phyloP scores from a whole-genome alignment of 2,329 filamentous ascomycete genomes.

The Fusarium transvaalense region DNA sequence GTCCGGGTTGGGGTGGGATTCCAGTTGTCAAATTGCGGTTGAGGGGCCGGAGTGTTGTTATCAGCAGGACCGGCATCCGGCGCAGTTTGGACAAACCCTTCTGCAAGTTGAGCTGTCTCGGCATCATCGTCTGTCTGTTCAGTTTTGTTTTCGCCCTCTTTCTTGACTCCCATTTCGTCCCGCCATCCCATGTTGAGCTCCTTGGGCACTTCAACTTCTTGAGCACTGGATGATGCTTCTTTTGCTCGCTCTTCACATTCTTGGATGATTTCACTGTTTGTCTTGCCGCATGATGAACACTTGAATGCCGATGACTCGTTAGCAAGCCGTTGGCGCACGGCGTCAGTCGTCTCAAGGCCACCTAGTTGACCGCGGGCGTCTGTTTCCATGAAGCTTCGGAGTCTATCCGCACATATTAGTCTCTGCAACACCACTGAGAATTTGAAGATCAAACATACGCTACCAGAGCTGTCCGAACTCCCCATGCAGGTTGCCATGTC shows the following conservation, averaged over 20 bases:
- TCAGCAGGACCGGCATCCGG: slow-evolving; percentile 15
- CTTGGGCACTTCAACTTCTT: slow-evolving; percentile 64
- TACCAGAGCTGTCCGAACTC: slow-evolving; percentile 87
- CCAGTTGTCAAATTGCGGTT: slow-evolving; percentile 13
- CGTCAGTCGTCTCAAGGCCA: slow-evolving; percentile 81
- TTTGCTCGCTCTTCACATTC: slow-evolving; percentile 74
- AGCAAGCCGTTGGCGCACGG: slow-evolving; percentile 77
- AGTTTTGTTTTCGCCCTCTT: slow-evolving; percentile 16
- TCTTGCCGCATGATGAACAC: slow-evolving; percentile 77
- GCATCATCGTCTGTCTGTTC: slow-evolving; percentile 50
- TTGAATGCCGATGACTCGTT: slow-evolving; percentile 72
- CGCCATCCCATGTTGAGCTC: slow-evolving; percentile 77
- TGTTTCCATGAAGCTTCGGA: slow-evolving; percentile 93
- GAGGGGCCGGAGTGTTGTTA: slow-evolving; percentile 6
- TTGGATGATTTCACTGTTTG: slow-evolving; percentile 78
- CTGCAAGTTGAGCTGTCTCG: slow-evolving; percentile 65
- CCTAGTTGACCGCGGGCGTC: slow-evolving; percentile 90
- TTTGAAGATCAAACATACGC: slow-evolving; percentile 58
- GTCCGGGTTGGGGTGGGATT: slow-evolving; percentile 38
- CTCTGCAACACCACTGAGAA: accelerated
- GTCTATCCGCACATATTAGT: slow-evolving; percentile 51
- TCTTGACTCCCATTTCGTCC: slow-evolving; percentile 72
- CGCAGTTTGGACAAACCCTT: slow-evolving; percentile 69
- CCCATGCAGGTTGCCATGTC: slow-evolving; percentile 99
- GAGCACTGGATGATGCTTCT: slow-evolving; percentile 49